Percentiles rank a stretch among this genome's conserved stretches.
Evolutionary conservation across 2,329 filamentous ascomycete species (phyloP).

Genomic region (Phialophora verrucosa): DNA sequence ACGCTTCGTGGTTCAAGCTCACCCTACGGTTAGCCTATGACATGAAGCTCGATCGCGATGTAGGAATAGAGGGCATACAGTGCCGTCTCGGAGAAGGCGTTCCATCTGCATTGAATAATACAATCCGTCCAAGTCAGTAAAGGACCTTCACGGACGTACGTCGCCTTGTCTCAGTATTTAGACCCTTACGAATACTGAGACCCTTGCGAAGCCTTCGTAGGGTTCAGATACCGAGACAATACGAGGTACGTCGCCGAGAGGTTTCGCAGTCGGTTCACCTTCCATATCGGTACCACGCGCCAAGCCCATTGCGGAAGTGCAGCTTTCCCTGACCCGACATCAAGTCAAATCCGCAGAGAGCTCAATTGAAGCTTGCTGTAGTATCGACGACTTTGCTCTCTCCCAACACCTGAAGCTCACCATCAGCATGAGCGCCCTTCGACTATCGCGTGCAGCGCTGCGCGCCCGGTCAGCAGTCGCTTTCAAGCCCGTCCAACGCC

Average conservation of each 20-base stretch:
- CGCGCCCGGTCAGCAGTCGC: conserved; percentile 74
- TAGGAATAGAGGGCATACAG: neutral
- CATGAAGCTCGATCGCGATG: neutral
- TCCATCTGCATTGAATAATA: neutral
- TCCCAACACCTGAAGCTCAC: conserved; percentile 6
- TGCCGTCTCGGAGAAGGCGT: neutral
- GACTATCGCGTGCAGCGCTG: conserved; percentile 88
- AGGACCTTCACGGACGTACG: neutral
- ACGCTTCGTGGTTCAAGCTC: neutral
- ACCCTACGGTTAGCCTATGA: neutral
- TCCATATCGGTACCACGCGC: neutral
- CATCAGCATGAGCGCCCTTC: conserved; percentile 86
- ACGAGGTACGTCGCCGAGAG: too few species aligned
- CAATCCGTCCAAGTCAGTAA: neutral
- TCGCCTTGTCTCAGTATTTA: too few species aligned
- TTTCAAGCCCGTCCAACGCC: conserved; percentile 77
- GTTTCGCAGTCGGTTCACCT: conserved; percentile 14
- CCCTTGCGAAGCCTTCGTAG: too few species aligned
- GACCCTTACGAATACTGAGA: too few species aligned
- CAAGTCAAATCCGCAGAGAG: conserved; percentile 23
- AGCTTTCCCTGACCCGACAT: conserved; percentile 30
- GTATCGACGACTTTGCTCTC: conserved; percentile 5
- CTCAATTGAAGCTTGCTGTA: conserved; percentile 33
- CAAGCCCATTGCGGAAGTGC: conserved; percentile 20
- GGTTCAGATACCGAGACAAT: too few species aligned